Base-by-base conservation (phyloP, 305 asterid genomes). In the Stenogyne calaminthoides region DNA sequence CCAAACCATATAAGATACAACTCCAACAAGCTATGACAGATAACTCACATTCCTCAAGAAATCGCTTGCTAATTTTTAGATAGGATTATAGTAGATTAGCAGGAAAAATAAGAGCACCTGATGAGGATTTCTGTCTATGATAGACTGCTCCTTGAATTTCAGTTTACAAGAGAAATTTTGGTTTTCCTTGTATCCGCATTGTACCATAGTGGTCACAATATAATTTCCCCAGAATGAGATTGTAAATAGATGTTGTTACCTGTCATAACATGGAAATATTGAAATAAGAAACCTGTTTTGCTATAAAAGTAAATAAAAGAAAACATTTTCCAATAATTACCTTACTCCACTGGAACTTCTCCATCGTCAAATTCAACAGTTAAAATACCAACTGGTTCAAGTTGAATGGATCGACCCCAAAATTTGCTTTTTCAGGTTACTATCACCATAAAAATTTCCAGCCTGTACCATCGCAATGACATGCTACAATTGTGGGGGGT, bases 361-460 rank as follows among this genome's bases (percentile, higher is more conserved):
- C 99, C 99, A 77, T 94, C 99, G 74, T 94, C 99, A 76, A 92
- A 95, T 68, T 95, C 94, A 73, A 95, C 68, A 22, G 98, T 90
- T 71, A 95, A 81, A 74, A 79, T 64, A 63, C 99, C 99, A 57
- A 90, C 92, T 60, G 99, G 98, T 74, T 95, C 98, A 6, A 95
- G 87, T 81, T 92, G 99, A 73, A 95, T 95, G 46, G 99, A 92
- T 52, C 99, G 97, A 59, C 99, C 99, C 99, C 98, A 91, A 73
- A 95, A 95, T 81, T 92, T 95, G 80, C 98, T 92, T 84, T n/a
- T 87, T 89, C 81, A 95, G 84, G 82, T 88, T 92, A 80, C 99
- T 95, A 71, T 95, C 99, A 51, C 92, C 98, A 72, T 87, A 91
- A 80, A n/a, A 94, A 90, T 74, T 76, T 90, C 99, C 98, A 91